phyloP scores from a whole-genome alignment of 2,329 filamentous ascomycete species.

The Calonectria montana region DNA sequence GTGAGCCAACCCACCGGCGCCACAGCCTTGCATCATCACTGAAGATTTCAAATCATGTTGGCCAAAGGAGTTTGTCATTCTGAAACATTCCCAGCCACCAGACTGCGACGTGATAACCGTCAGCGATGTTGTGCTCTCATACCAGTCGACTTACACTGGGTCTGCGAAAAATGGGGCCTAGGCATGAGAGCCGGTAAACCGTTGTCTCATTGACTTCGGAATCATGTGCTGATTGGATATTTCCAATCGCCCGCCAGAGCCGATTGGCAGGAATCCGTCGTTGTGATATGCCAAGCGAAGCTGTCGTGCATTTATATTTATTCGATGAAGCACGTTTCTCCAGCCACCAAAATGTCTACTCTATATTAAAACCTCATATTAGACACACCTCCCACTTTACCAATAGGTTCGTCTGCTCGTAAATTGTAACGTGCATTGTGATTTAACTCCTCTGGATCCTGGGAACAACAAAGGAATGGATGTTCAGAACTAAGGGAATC shows the following conservation, averaged over 20 bases:
- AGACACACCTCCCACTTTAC: not conserved
- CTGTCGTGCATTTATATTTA: too few species aligned
- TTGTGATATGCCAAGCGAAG: too few species aligned
- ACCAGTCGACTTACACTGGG: not conserved
- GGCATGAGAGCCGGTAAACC: not conserved
- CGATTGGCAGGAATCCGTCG: too few species aligned
- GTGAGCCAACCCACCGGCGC: not conserved
- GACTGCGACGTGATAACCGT: not conserved
- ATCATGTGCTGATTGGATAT: not conserved
- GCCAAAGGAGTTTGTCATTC: not conserved
- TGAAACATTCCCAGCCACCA: not conserved
- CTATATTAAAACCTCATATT: too few species aligned
- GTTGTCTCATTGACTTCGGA: not conserved
- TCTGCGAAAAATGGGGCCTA: not conserved
- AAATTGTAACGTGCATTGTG: not conserved
- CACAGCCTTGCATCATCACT: not conserved
- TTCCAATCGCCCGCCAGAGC: not conserved
- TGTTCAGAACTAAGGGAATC: not conserved
- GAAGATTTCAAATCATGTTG: not conserved
- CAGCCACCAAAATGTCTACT: too few species aligned
- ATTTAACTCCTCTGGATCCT: not conserved
- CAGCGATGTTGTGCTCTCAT: not conserved
- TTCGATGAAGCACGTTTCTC: too few species aligned
- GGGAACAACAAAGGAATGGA: not conserved
- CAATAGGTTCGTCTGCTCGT: not conserved